Evolutionary conservation across 2,329 filamentous ascomycete species (phyloP).

Genomic region (Phaeosphaeria sp.): DNA sequence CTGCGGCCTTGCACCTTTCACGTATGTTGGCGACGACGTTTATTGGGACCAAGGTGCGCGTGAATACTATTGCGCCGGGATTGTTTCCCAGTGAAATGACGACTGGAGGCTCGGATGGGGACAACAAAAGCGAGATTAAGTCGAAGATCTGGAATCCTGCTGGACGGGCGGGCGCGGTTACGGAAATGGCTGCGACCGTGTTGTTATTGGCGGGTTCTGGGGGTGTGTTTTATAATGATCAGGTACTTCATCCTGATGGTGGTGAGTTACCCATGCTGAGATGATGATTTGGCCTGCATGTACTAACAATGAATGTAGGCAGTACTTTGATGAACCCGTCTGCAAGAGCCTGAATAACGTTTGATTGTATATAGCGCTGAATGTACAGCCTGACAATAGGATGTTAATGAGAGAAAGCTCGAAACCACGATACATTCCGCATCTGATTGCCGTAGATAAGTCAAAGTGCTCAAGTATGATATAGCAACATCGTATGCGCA

Average conservation of each 20-base stretch:
- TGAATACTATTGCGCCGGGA: slow-evolving; percentile 55
- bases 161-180: slow-evolving; percentile 46
- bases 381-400: too few species aligned
- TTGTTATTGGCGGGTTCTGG: slow-evolving; percentile 60
- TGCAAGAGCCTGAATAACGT: slow-evolving; percentile 15
- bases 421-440: too few species aligned
- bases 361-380: too few species aligned
- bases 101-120: slow-evolving; percentile 51
- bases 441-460: too few species aligned
- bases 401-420: too few species aligned
- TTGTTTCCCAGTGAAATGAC: slow-evolving; percentile 59
- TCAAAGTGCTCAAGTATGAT: too few species aligned
- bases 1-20: slow-evolving; percentile 54
- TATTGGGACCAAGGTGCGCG: slow-evolving; percentile 51
- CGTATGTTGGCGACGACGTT: slow-evolving; percentile 57
- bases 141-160: slow-evolving; percentile 54
- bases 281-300: too few species aligned
- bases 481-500: too few species aligned
- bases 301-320: too few species aligned
- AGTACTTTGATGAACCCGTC: slow-evolving; percentile 19
- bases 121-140: slow-evolving; percentile 56
- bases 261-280: too few species aligned
- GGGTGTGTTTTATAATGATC: slow-evolving; percentile 61
- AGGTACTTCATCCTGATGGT: slow-evolving; percentile 61
- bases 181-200: slow-evolving; percentile 49